Evolutionary conservation across 1,284 basidiomycete species (phyloP), one percentile per base, ranked within the genome.

Genomic region (Cutaneotrichosporon sp.): DNA sequence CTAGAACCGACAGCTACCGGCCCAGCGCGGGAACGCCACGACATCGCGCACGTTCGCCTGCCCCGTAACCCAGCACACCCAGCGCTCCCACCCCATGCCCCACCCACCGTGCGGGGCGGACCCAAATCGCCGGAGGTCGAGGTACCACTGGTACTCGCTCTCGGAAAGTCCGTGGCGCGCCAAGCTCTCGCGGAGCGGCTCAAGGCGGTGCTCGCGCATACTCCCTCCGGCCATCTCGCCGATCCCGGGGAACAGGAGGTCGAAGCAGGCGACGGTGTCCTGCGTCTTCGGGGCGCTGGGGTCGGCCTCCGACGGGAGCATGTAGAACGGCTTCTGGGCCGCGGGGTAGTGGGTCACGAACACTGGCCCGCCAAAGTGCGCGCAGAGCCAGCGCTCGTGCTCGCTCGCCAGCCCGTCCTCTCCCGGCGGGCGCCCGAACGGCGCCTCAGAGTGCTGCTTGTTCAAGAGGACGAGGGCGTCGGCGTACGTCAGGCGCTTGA

Each of bases 161-260:
- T 75, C 75, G 47, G 84, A 80, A 67, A 87, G 72, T 14, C 84
- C 85, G 36, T 83, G 81, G 29, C 73, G 71, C 22, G 73, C 69
- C 81, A 95, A 84, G 38, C 84, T 82, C 14, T 70, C 72, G 58
- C 82, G 74, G 33, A 97, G 81, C 9, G 83, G 69, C 7, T 83
- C 82, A n/a, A 83, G 69, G 24, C 92, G 84, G 71, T 97, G 91
- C 76, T 98, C 95, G 62, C 95, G 85, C 29, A 98, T 81, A 22
- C 91, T 94, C 1, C 95, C 95, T 4, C 95, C 95, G 0, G 87
- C 90, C 33, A 99, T 84, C 80, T 99, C 95, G 8, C 95, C 95
- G 0, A 95, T 81, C 13, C 84, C 80, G 0, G 95, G 97, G 13
- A 98, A 86, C 54, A 99, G 84, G 24, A 99, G 84, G 77, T 99